A percentile compares a stretch with the other conserved stretches of the same genome.
These are phyloP conservation scores for Nelumbo lutea DNA, from an alignment of 164 flowering plant genomes.

Conservation along the genomic window DNA sequence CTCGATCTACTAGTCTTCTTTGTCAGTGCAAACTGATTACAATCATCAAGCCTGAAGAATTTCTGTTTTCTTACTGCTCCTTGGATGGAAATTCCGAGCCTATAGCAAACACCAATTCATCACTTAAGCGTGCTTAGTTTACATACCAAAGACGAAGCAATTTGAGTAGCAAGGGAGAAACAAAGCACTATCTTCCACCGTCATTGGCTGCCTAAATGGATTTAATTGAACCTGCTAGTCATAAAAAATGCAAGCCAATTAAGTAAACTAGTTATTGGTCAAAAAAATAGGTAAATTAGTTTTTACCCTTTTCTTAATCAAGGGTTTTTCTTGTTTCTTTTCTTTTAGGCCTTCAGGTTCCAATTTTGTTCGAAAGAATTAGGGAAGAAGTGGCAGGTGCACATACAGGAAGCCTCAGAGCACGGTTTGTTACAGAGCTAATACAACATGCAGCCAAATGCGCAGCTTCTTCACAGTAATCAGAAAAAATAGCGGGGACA, in stretches of 20 bases:
- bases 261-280: not conserved
- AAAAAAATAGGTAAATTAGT: no score
- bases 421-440: conserved; percentile 33
- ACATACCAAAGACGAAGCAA: conserved; percentile 81
- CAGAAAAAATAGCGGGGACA: conserved; percentile 76
- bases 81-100: not conserved
- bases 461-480: conserved; percentile 95
- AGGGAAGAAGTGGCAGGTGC: conserved; percentile 3
- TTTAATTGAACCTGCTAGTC: conserved; percentile 72
- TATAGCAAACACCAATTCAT: not conserved
- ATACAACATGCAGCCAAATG: conserved; percentile 71
- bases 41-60: not conserved
- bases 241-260: not conserved
- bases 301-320: not conserved
- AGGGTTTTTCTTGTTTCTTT: not conserved
- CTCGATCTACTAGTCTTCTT: no score
- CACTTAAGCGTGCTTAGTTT: not conserved
- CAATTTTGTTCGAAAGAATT: not conserved
- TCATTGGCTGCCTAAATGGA: conserved; percentile 93
- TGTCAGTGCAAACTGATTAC: no score
- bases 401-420: conserved; percentile 55
- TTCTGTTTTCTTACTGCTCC: not conserved
- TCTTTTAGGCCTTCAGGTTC: no score
- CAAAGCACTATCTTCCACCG: conserved; percentile 62
- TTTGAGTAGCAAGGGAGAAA: conserved; percentile 85